A percentile compares a stretch with the other conserved stretches of the same genome.
Conservation (phyloP, 2,329 filamentous ascomycete species). For the Bipolaris sorokiniana region DNA sequence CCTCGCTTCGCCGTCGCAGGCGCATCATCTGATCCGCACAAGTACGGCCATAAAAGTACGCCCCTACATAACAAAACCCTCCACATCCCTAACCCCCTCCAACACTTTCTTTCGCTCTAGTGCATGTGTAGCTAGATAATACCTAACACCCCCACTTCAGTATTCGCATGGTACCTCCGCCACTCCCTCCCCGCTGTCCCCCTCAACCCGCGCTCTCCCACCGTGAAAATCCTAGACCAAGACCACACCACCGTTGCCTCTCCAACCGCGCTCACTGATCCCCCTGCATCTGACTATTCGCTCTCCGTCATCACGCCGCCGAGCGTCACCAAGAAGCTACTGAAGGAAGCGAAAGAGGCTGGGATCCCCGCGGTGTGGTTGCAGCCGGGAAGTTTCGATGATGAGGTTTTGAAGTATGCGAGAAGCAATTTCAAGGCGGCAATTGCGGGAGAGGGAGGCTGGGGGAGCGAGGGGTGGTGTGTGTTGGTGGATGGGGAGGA, state of each 20-base stretch:
- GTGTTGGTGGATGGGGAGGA: constrained; percentile 51
- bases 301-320: constrained; percentile 90
- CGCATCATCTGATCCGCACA: constrained; percentile 80
- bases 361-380: constrained; percentile 68
- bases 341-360: constrained; percentile 77
- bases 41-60: constrained; percentile 87
- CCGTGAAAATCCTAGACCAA: constrained; percentile 66
- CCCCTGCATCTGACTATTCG: constrained; percentile 64
- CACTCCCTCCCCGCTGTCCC: constrained; percentile 79
- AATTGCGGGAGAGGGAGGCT: constrained; percentile 59
- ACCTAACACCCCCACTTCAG: constrained; percentile 52
- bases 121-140: too few species aligned
- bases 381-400: constrained; percentile 88
- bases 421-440: constrained; percentile 70
- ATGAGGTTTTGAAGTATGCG: constrained; percentile 74
- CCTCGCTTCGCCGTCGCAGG: constrained; percentile 86
- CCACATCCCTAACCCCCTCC: neutral
- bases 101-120: neutral
- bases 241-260: constrained; percentile 69
- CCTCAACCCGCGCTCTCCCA: constrained; percentile 75
- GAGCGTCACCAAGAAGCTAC: constrained; percentile 71
- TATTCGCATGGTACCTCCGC: constrained; percentile 86
- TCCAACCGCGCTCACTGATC: constrained; percentile 65
- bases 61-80: neutral
- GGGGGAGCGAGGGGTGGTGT: constrained; percentile 49